Evolutionary conservation across 768 basidiomycete species (phyloP), one percentile per base, ranked within the genome.

Genomic region (Lentinula raphanica): DNA sequence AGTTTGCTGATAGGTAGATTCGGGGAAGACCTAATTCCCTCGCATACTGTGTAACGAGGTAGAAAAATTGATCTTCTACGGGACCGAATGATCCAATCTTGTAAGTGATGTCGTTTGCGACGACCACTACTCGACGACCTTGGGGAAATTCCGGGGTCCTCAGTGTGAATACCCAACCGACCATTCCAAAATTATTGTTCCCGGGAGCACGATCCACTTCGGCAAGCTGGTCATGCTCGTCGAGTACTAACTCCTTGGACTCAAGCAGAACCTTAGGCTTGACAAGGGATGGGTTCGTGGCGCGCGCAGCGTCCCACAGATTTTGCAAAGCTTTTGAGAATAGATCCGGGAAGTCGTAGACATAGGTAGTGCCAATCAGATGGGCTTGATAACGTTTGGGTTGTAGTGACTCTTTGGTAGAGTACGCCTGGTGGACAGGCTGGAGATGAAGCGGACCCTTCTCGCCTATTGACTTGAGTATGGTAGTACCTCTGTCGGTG

Each of bases 301-400:
- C 72, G 39, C 88, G 83, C 44, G 84, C 84, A 65, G 87, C 85
- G 62, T 82, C 76, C 97, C 97, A 99, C 61, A 94, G 81, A 66
- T 94, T 93, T 67, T 94, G 90, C 59, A 98, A 77, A 6, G 96
- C 94, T 76, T 98, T 98, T 38, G 94, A 88, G 81, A 98, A 99
- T 62, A 99, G 85, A 66, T 97, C 97, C 40, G 97, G 97, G 88
- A 98, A 99, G 74, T 98, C 97, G 73, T 98, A 98, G 31, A 91
- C 95, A 70, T 98, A 99, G 51, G 97, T 99, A 29, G 97, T 99
- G 54, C 97, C 97, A 64, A 97, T 88, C 59, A 98, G 84, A 72
- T 99, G 97, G 23, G 97, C 97, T 69, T 98, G 96, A 77, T 98
- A 98, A 62, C 97, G 94, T 72, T 97, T 95, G 40, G 97, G 97